A percentile compares a stretch with the other conserved stretches of the same genome.
Evolutionary conservation across 2,329 filamentous ascomycete species (phyloP).

Genomic region (Xylaria hypoxylon): DNA sequence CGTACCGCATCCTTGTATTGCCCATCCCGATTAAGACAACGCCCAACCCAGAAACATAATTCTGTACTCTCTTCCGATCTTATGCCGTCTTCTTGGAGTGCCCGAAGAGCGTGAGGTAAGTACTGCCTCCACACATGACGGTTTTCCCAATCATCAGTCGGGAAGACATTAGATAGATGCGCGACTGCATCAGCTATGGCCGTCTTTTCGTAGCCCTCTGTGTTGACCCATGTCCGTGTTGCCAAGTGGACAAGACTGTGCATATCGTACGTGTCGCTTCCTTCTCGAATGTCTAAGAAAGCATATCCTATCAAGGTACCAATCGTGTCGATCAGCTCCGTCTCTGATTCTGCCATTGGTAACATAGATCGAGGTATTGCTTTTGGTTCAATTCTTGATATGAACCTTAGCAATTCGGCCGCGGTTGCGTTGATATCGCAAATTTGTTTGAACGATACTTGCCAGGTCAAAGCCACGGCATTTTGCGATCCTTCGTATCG

Average conservation of each 20-base stretch:
- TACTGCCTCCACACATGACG: conserved; percentile 19
- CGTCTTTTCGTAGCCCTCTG: neutral
- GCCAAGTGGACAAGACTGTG: conserved; percentile 26
- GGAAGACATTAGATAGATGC: conserved; percentile 48
- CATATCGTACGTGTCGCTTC: conserved; percentile 22
- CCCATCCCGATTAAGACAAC: neutral
- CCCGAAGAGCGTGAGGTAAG: conserved; percentile 21
- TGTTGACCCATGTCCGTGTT: conserved; percentile 13
- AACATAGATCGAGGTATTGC: conserved; percentile 53
- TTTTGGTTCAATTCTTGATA: conserved; percentile 54
- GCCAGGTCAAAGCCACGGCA: conserved; percentile 53
- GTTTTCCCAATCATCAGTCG: conserved; percentile 29
- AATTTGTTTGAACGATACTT: conserved; percentile 50
- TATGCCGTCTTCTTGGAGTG: neutral
- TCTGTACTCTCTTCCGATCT: neutral
- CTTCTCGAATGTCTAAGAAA: conserved; percentile 13
- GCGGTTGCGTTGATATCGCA: conserved; percentile 45
- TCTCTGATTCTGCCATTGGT: conserved; percentile 37
- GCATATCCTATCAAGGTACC: conserved; percentile 19
- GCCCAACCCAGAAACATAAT: conserved; percentile 4
- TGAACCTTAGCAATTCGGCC: conserved; percentile 52
- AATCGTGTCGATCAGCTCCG: conserved; percentile 4
- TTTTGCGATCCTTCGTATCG: conserved; percentile 50
- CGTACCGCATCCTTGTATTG: conserved; percentile 9
- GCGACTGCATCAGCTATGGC: conserved; percentile 2